Conservation (phyloP, 208 protist species). For the Crithidia sp. region DNA sequence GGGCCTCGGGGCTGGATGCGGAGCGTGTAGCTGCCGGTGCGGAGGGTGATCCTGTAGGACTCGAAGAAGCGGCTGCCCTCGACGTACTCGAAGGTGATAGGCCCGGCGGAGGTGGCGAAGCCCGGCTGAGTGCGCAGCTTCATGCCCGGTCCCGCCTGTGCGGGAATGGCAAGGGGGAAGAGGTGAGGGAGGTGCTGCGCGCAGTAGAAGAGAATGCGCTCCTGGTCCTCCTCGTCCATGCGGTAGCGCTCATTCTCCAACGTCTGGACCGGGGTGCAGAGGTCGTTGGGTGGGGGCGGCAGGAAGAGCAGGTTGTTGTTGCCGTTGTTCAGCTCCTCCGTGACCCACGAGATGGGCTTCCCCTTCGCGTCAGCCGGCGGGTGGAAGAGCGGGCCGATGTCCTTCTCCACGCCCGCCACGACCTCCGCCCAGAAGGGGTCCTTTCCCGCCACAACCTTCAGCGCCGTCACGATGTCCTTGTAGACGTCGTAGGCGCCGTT, state of each 20-base stretch:
- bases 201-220: constrained; percentile 80
- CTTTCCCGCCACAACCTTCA: constrained; percentile 62
- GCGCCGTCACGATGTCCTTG: constrained; percentile 61
- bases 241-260: constrained; percentile 49
- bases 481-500: constrained; percentile 72
- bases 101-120: constrained; percentile 66
- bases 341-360: constrained; percentile 65
- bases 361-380: constrained; percentile 39
- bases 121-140: constrained; percentile 52
- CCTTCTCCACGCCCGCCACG: constrained; percentile 55
- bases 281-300: constrained; percentile 56
- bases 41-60: constrained; percentile 74
- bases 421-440: constrained; percentile 74
- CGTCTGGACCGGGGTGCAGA: constrained; percentile 36
- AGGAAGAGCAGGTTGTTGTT: constrained; percentile 78
- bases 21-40: constrained; percentile 76
- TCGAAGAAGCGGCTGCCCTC: constrained; percentile 61
- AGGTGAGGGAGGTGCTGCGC: constrained; percentile 76
- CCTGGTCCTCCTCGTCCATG: constrained; percentile 69
- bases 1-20: constrained; percentile 73
- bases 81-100: constrained; percentile 73
- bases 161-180: constrained; percentile 59
- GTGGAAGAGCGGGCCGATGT: constrained; percentile 71
- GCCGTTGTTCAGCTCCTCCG: constrained; percentile 74
- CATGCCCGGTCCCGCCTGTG: constrained; percentile 32